A percentile compares a stretch with the other conserved stretches of the same genome.
These are phyloP conservation scores for Tarenaya hassleriana DNA, from an alignment of 345 rosid species.

Conservation along the genomic window DNA sequence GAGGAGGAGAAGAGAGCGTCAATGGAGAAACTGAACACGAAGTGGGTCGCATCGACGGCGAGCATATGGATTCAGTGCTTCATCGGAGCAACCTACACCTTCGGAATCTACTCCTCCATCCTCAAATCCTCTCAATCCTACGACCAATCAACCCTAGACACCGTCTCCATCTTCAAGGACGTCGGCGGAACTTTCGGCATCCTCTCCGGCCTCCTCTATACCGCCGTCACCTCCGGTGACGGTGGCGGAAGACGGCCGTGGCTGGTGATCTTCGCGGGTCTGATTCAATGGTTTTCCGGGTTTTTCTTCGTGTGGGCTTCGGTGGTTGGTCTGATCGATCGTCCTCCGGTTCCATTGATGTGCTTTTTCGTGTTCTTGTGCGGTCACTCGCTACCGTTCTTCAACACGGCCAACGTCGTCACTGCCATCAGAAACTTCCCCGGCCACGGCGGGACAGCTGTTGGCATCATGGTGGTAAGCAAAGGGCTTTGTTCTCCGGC, in stretches of 20 bases:
- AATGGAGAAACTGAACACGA: conserved; percentile 35
- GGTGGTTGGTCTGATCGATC: conserved; percentile 55
- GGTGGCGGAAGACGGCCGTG: conserved; percentile 48
- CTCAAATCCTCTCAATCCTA: conserved; percentile 79
- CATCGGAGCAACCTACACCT: conserved; percentile 73
- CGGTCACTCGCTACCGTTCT: conserved; percentile 74
- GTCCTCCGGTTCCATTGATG: conserved; percentile 65
- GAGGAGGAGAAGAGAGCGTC: not conserved
- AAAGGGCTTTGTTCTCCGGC: not conserved
- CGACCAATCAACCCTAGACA: conserved; percentile 88
- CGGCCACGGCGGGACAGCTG: conserved; percentile 65
- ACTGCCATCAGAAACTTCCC: conserved; percentile 65
- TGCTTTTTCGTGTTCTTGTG: conserved; percentile 64
- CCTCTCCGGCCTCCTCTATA: conserved; percentile 72
- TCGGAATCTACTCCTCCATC: conserved; percentile 65
- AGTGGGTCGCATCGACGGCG: conserved; percentile 78
- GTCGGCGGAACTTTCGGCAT: conserved; percentile 81
- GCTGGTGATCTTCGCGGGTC: conserved; percentile 60
- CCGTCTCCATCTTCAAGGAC: conserved; percentile 89
- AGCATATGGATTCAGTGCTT: conserved; percentile 90
- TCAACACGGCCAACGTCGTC: conserved; percentile 65
- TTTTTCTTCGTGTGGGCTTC: conserved; percentile 84
- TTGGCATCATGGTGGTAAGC: conserved; percentile 78
- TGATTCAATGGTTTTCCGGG: conserved; percentile 61
- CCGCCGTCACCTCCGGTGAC: conserved; percentile 36